Percentiles rank a stretch among this genome's conserved stretches.
phyloP scores from a whole-genome alignment of 257 asterid species.

The Euphrasia confusa region DNA sequence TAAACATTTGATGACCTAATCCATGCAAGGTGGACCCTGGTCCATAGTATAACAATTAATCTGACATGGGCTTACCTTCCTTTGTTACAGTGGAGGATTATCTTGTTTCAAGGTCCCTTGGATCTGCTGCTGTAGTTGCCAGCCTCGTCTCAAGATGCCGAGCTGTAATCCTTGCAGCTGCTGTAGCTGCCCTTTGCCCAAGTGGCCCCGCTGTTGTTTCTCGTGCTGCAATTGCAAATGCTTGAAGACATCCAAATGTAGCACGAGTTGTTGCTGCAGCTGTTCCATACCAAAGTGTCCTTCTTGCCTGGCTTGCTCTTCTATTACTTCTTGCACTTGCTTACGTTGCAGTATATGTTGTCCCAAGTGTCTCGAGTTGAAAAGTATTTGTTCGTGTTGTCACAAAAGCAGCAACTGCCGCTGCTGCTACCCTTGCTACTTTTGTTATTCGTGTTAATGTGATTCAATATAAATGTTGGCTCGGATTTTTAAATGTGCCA shows the following conservation, averaged over 20 bases:
- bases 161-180: slow-evolving; percentile 38
- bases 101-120: slow-evolving; percentile 52
- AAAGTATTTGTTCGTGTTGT: slow-evolving; percentile 45
- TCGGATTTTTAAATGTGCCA: no score
- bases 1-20: no score
- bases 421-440: slow-evolving; percentile 51
- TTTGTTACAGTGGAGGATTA: slow-evolving; percentile 44
- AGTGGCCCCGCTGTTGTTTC: slow-evolving; percentile 29
- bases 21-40: no score
- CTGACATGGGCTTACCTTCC: slow-evolving; percentile 4
- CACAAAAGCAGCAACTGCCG: slow-evolving; percentile 23
- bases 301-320: slow-evolving; percentile 32
- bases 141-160: slow-evolving; percentile 33
- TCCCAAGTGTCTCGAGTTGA: slow-evolving; percentile 39
- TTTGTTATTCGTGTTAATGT: slow-evolving; percentile 38
- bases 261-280: slow-evolving; percentile 31
- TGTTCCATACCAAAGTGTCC: slow-evolving; percentile 38
- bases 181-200: slow-evolving; percentile 39
- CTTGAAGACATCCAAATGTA: slow-evolving; percentile 37
- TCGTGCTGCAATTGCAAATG: slow-evolving; percentile 27
- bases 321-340: slow-evolving; percentile 32
- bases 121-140: slow-evolving; percentile 41
- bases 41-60: no score
- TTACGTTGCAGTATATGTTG: slow-evolving; percentile 25
- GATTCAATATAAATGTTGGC: neutral